Base-by-base conservation (phyloP, 2,329 filamentous ascomycete species). In the Cyclaneusma minus region DNA sequence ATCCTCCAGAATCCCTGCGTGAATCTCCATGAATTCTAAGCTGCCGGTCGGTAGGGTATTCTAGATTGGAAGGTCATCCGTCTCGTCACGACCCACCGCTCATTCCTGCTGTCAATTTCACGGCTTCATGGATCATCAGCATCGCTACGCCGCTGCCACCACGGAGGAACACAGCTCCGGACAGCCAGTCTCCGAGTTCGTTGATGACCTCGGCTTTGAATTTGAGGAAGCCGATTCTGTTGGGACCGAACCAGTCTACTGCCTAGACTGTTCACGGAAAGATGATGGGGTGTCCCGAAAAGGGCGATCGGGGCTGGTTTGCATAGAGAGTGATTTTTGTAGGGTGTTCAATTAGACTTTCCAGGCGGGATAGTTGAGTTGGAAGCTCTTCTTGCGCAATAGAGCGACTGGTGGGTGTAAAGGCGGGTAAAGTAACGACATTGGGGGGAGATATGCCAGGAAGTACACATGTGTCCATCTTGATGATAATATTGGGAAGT, bases 1-100 rank as follows among this genome's bases (percentile, higher is more conserved):
- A 28, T 58, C 56, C 37, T 69, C 62, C 3, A 71, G 56, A 65
- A 71, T 63, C 5, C 66, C 61, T 0, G 68, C 68, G 0, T 68
- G 68, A 8, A 74, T 38, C 42, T 73, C 62, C 3, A 62, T 51
- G 35, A 70, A 60, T 19, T 57, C 48, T 15, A 73, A 42, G n/a
- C 62, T 63, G 3, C 62, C 65, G 1, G 55, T 62, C 0, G 68
- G 53, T 3, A 70, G 42, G 68, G 53, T 3, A 70, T 43, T 23
- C 69, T 62, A 13, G 68, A 62, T 45, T 73, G 68, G 15, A 72
- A 58, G 0, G 68, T 73, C 27, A 75, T n/a, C n/a, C n/a, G n/a
- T n/a, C n/a, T n/a, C n/a, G n/a, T 43, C 2, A 74, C 47, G 6
- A 62, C 67, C 41, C 68, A 61, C 28, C 64, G 57, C 48, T 72